Evolutionary conservation across 805 yeast species (phyloP), one percentile per base, ranked within the genome.

Genomic region (Vanderwaltozyma tropicalis): DNA sequence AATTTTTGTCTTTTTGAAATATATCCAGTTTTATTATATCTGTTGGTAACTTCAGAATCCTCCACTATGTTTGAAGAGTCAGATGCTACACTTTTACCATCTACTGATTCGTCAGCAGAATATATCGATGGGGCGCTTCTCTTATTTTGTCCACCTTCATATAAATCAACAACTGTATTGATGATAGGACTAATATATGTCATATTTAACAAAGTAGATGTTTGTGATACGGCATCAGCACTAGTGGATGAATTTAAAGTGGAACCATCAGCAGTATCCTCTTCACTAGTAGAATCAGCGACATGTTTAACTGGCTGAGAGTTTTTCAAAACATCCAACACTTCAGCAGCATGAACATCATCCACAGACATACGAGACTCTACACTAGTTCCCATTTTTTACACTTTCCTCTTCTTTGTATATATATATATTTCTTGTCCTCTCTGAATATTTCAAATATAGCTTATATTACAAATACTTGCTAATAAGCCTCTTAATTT

Each of bases 131-230:
- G 42, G 15, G 54, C 48, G 52, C 71, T 49, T 64, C 55, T 56
- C 66, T 70, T 45, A 67, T 40, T 46, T 17, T 41, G 41, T 28
- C 44, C 49, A 39, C 62, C 59, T 43, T 68, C 70, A 53, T 69
- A 64, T 50, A 69, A 63, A 39, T 63, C 68, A 42, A 68, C 73
- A 17, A 72, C 74, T 53, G 67, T 68, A 31, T 65, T 69, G 32
- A 66, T 74, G 28, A 43, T 46, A 4, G 32, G 14, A 31, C 31
- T 47, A 42, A 27, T 42, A 32, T 41, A 44, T 31, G 48, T 54
- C 26, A 48, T 45, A 35, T 48, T 50, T 24, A 38, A 17, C 15
- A 45, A 20, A n/a, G 42, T 42, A 14, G 30, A 25, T 1, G 45
- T 27, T 19, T 35, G 38, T 17, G 27, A 10, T n/a, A 26, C 28